Evolutionary conservation across 1,284 basidiomycete species (phyloP).

Genomic region (Pisolithus thermaeus): DNA sequence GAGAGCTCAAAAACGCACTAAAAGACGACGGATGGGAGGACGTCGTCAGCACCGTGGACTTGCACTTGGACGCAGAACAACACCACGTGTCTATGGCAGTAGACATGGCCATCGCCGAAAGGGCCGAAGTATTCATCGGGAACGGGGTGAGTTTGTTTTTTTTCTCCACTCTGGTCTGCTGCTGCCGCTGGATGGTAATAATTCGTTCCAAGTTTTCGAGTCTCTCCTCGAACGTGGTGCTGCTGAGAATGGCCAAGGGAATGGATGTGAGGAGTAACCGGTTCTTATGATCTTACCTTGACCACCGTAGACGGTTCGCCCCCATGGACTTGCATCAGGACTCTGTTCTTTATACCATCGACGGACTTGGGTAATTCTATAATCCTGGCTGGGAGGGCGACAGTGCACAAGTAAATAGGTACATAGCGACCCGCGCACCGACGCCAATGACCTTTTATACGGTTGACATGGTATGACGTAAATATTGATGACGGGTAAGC

Average conservation of each 20-base stretch:
- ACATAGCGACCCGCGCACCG: too few species aligned
- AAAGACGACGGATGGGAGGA: conserved; percentile 45
- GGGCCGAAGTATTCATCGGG: conserved; percentile 65
- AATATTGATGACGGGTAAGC: too few species aligned
- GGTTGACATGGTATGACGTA: too few species aligned
- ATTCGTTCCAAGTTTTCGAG: conserved; percentile 46
- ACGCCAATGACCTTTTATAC: too few species aligned
- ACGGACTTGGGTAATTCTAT: too few species aligned
- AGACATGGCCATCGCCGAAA: conserved; percentile 67
- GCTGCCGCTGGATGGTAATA: not conserved
- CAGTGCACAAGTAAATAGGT: too few species aligned
- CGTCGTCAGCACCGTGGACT: conserved; percentile 38
- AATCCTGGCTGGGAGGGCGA: too few species aligned
- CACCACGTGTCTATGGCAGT: conserved; percentile 53
- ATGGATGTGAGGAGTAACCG: conserved; percentile 33
- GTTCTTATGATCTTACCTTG: conserved; percentile 33
- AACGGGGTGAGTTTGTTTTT: conserved; percentile 45
- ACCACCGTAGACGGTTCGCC: too few species aligned
- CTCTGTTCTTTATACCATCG: too few species aligned
- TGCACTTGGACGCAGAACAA: conserved; percentile 42
- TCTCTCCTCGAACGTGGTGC: conserved; percentile 48
- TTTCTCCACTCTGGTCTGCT: not conserved
- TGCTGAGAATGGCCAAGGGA: conserved; percentile 47
- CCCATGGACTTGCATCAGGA: too few species aligned
- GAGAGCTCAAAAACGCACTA: conserved; percentile 40